Conservation (phyloP, 768 basidiomycete species). For the Lyophyllum atratum region DNA sequence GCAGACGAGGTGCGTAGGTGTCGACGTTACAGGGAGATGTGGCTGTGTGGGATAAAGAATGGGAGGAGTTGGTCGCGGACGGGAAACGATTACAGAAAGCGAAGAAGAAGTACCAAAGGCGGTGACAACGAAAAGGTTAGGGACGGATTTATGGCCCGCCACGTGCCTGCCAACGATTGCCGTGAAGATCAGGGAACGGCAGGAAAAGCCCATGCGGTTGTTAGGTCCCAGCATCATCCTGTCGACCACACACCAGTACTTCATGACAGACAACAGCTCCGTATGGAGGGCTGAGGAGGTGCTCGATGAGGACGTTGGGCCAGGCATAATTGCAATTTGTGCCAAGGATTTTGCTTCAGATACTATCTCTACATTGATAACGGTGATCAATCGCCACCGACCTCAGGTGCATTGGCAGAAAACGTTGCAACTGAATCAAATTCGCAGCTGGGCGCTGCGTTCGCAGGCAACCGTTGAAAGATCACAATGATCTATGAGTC, state of each 20-base stretch:
- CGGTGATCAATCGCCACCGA: not conserved
- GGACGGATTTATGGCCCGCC: not conserved
- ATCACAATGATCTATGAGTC: no score
- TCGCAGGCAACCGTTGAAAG: not conserved
- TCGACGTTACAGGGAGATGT: not conserved
- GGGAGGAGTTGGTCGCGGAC: constrained; percentile 9
- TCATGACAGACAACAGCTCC: not conserved
- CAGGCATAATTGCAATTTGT: not conserved
- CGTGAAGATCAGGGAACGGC: not conserved
- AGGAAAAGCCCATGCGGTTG: not conserved
- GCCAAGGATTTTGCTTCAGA: no score
- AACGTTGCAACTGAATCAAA: not conserved
- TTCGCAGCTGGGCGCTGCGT: not conserved
- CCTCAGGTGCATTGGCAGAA: not conserved
- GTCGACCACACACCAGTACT: not conserved
- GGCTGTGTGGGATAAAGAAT: constrained; percentile 2
- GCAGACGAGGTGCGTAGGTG: not conserved
- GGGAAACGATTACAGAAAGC: not conserved
- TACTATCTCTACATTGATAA: not conserved
- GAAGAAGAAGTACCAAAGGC: not conserved
- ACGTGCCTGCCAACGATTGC: constrained; percentile 4
- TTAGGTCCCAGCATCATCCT: not conserved
- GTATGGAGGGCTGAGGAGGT: not conserved
- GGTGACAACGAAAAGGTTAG: not conserved
- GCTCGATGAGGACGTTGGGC: not conserved